Percentiles rank a stretch among this genome's conserved stretches.
phyloP scores from a whole-genome alignment of 2,329 filamentous ascomycete genomes.

The Dothideomycetidae sp. region DNA sequence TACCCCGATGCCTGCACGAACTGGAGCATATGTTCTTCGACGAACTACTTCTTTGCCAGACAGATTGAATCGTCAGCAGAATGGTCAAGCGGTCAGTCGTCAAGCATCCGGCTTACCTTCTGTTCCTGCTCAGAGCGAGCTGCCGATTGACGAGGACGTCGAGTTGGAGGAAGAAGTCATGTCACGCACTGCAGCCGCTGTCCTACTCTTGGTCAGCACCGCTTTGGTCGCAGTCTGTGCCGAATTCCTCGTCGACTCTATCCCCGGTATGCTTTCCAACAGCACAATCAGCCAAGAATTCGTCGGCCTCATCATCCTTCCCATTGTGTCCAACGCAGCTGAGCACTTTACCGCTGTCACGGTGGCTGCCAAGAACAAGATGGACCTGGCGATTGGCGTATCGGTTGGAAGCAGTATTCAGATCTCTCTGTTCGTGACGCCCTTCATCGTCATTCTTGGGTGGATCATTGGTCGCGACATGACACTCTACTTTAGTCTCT shows the following conservation, averaged over 20 bases:
- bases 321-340: conserved; percentile 71
- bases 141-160: conserved; percentile 11
- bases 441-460: conserved; percentile 60
- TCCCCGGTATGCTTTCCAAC: conserved; percentile 49
- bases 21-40: conserved; percentile 40
- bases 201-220: conserved; percentile 41
- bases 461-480: conserved; percentile 66
- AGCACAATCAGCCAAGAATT: conserved; percentile 55
- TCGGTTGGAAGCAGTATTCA: conserved; percentile 70
- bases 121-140: not conserved
- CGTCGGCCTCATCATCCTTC: conserved; percentile 64
- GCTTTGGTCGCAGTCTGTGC: conserved; percentile 46
- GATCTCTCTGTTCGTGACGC: conserved; percentile 65
- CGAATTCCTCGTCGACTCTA: conserved; percentile 63
- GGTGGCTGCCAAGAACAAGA: conserved; percentile 71
- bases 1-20: conserved; percentile 8
- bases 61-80: conserved; percentile 37
- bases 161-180: conserved; percentile 29
- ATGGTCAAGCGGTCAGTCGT: conserved; percentile 7
- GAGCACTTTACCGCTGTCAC: conserved; percentile 71
- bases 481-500: conserved; percentile 47
- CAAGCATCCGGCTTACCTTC: conserved; percentile 7
- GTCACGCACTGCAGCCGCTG: conserved; percentile 43
- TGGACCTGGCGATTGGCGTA: conserved; percentile 70
- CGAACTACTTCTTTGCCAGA: conserved; percentile 63